A percentile compares a stretch with the other conserved stretches of the same genome.
Conservation (phyloP, 2,329 filamentous ascomycete genomes). For the Dichotomopilus funicola region DNA sequence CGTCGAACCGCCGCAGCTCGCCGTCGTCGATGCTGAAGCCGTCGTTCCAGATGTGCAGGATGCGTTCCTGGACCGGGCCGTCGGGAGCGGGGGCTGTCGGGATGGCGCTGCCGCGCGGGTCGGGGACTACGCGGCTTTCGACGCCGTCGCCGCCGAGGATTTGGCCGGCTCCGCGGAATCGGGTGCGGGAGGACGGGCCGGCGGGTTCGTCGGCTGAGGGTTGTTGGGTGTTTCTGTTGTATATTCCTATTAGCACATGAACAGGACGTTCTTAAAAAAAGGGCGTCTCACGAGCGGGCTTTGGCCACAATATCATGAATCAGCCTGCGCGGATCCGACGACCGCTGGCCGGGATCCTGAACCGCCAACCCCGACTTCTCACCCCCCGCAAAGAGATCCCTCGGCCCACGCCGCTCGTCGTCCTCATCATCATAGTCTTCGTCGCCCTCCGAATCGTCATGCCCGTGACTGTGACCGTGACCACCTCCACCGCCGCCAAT, state of each 20-base stretch:
- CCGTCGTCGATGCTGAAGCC: slow-evolving; percentile 84
- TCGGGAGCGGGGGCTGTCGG: slow-evolving; percentile 28
- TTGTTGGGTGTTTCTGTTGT: slow-evolving; percentile 53
- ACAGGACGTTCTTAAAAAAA: background rate
- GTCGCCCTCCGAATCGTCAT: slow-evolving; percentile 49
- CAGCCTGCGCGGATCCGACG: slow-evolving; percentile 46
- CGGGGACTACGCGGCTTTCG: slow-evolving; percentile 61
- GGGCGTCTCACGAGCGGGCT: slow-evolving; percentile 48
- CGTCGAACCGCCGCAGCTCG: slow-evolving; percentile 68
- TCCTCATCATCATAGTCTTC: slow-evolving; percentile 53
- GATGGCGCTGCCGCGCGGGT: slow-evolving; percentile 41
- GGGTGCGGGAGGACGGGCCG: slow-evolving; percentile 40
- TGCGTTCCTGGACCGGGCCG: slow-evolving; percentile 54
- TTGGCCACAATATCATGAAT: slow-evolving; percentile 60
- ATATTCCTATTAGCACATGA: slow-evolving; percentile 12
- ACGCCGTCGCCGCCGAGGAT: slow-evolving; percentile 73
- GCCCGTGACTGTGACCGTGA: slow-evolving; percentile 31
- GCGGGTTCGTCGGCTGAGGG: slow-evolving; percentile 39
- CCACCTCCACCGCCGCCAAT: slow-evolving; percentile 35
- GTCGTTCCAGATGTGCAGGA: slow-evolving; percentile 74
- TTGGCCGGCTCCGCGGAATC: slow-evolving; percentile 65
- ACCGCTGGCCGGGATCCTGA: slow-evolving; percentile 50
- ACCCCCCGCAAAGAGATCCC: slow-evolving; percentile 75
- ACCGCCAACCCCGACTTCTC: slow-evolving; percentile 73
- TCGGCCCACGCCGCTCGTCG: slow-evolving; percentile 51